Evolutionary conservation across 164 flowering plant genomes (phyloP), one percentile per base, ranked within the genome.

Genomic region (Stephania cephalantha): DNA sequence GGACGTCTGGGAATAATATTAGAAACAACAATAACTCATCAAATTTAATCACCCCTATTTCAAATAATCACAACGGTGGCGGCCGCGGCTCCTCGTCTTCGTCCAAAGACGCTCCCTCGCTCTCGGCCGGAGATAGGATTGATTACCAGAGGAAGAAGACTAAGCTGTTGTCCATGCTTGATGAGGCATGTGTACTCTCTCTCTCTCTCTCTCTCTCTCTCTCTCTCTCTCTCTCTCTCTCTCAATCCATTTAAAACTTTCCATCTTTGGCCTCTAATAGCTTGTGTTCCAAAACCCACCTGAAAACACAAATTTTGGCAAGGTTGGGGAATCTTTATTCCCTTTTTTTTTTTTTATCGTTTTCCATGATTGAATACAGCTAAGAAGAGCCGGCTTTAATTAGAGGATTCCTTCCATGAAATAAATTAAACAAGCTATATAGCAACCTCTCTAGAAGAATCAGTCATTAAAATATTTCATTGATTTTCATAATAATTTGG

Each of bases 71-170:
- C 4, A 76, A 70, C 18, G 67, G 76, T 44, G 77, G n/a, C n/a
- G n/a, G n/a, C n/a, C n/a, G n/a, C n/a, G n/a, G 70, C 31, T 83
- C 92, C 22, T 83, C 94, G 1, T 83, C 95, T 7, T 83, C 95
- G 0, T 83, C 87, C 2, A 89, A 87, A 48, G 91, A 89, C 61
- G 76, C 53, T 9, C 88, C 90, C n/a, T 82, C 95, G 46, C 83
- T 93, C 74, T 90, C 97, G 0, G 79, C 98, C 7, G 80, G 92
- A 15, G 97, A 93, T 73, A 86, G 92, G 82, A 85, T 85, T 73
- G 99, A 93, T 73, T 91, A 93, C 78, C 98, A 95, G 73, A 86
- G 98, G 78, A 87, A 95, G 84, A 95, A 93, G 88, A 89, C 88
- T 87, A 93, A 93, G 87, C 88, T 95, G 4, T 69, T 91, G 64